Conservation (phyloP, 495 filamentous ascomycete species). For the Tetracladium setigerum region DNA sequence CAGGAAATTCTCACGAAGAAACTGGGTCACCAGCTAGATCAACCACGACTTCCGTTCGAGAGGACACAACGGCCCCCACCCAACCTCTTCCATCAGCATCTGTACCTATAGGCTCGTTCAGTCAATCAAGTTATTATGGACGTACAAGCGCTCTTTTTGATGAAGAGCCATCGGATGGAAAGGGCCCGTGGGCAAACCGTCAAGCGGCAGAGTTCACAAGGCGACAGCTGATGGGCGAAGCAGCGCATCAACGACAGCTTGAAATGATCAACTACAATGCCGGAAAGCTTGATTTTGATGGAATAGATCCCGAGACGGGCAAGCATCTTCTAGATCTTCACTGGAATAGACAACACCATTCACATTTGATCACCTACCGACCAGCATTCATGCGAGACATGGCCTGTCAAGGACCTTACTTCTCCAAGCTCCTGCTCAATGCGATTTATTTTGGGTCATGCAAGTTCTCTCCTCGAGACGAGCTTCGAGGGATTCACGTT, state of each 20-base stretch:
- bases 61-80: no score
- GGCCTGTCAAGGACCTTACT: conserved; percentile 35
- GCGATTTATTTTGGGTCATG: conserved; percentile 37
- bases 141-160: no score
- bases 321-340: conserved; percentile 34
- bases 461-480: conserved; percentile 26
- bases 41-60: no score
- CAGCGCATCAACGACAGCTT: not conserved
- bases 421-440: conserved; percentile 38
- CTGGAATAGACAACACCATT: conserved; percentile 33
- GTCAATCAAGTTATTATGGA: no score
- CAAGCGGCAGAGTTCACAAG: not conserved
- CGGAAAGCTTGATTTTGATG: conserved; percentile 34
- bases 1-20: no score
- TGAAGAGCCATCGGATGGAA: no score
- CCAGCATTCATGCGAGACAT: conserved; percentile 34
- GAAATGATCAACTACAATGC: not conserved
- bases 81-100: no score
- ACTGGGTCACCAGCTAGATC: no score
- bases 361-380: conserved; percentile 28
- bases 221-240: not conserved
- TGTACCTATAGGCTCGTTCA: no score
- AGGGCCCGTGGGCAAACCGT: no score
- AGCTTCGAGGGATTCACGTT: conserved; percentile 27
- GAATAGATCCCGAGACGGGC: conserved; percentile 32